Evolutionary conservation across 169 alveolate genomes (phyloP).

Genomic region (Plasmodium gaboni): DNA sequence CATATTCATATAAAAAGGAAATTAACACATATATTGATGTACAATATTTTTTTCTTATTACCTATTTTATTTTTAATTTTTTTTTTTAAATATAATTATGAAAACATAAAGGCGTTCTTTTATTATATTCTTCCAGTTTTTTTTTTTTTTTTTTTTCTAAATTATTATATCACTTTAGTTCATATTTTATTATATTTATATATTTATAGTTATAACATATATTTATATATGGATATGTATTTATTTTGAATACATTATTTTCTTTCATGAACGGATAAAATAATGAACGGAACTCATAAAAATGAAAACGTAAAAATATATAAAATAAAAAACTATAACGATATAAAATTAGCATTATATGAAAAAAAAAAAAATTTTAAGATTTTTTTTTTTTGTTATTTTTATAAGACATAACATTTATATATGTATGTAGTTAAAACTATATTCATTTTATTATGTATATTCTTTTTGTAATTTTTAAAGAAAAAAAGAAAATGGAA

Average conservation of each 20-base stretch:
- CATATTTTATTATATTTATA: not conserved
- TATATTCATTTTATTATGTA: not conserved
- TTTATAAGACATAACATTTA: not conserved
- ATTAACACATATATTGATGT: not conserved
- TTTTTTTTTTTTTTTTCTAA: constrained; percentile 1
- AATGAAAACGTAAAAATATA: constrained; percentile 16
- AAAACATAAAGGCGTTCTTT: not conserved
- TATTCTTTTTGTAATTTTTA: constrained; percentile 11
- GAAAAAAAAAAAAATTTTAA: not conserved
- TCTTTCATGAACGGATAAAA: constrained; percentile 25
- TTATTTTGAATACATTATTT: not conserved
- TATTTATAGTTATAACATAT: not conserved
- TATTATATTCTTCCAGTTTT: not conserved
- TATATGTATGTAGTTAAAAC: not conserved
- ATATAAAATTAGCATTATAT: not conserved
- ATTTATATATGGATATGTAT: constrained; percentile 2
- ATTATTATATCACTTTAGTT: not conserved
- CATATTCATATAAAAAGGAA: not conserved
- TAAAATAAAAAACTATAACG: constrained; percentile 1
- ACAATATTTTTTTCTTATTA: not conserved
- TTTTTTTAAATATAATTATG: not conserved
- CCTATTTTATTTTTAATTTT: not conserved
- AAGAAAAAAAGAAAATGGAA: constrained; percentile 72
- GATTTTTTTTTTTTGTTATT: constrained; percentile 4
- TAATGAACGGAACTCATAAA: constrained; percentile 28